These are phyloP conservation scores for Rhinocladiella similis DNA, from an alignment of 2,329 filamentous ascomycete genomes.

Conservation along the genomic window DNA sequence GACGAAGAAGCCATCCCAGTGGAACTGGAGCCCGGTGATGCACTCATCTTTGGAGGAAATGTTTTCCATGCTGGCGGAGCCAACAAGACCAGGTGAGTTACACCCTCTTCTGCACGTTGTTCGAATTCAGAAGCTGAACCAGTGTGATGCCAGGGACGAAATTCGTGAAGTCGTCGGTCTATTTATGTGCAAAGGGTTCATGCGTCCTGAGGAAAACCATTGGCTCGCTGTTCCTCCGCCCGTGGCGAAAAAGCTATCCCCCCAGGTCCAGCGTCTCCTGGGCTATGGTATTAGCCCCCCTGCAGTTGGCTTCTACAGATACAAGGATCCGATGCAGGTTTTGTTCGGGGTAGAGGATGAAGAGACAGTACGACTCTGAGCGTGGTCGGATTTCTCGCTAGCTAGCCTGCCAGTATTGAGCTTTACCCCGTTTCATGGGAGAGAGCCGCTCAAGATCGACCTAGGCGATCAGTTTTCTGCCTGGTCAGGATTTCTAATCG, in stretches of 20 bases:
- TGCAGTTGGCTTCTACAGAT: constrained; percentile 17
- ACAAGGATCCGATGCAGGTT: constrained; percentile 20
- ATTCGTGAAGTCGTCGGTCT: constrained; percentile 7
- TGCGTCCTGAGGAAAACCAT: constrained; percentile 28
- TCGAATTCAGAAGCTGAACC: neutral
- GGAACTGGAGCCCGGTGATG: constrained; percentile 37
- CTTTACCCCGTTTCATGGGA: no score
- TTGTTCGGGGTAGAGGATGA: constrained; percentile 29
- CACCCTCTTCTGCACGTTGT: constrained; percentile 7
- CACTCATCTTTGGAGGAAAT: constrained; percentile 37
- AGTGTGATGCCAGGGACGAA: neutral
- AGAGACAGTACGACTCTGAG: constrained; percentile 35
- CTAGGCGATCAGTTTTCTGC: no score
- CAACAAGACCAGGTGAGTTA: constrained; percentile 27
- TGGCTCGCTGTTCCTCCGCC: constrained; percentile 26
- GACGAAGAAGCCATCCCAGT: constrained; percentile 28
- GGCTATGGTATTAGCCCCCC: constrained; percentile 28
- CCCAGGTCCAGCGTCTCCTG: constrained; percentile 23
- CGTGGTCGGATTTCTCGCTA: constrained; percentile 1
- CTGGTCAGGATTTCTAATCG: no score
- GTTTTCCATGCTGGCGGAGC: constrained; percentile 36
- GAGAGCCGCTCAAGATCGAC: neutral
- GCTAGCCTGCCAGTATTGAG: neutral
- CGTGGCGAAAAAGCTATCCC: constrained; percentile 15
- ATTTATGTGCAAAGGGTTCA: constrained; percentile 5